phyloP scores from a whole-genome alignment of 768 basidiomycete species.

The Phallus indusiatus region DNA sequence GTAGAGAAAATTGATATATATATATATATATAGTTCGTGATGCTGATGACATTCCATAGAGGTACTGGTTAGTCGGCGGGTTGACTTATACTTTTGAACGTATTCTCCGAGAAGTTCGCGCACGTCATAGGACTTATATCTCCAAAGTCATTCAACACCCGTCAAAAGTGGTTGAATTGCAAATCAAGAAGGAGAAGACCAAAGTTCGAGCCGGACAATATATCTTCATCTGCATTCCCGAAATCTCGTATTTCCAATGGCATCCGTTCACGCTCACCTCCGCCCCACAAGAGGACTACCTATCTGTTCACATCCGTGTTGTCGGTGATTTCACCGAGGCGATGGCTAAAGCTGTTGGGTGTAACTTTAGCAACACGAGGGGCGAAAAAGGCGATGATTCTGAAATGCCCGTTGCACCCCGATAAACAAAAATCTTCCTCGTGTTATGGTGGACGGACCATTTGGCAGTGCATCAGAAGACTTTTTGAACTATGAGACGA shows the following conservation, averaged over 20 bases:
- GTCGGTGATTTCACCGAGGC: conserved; percentile 89
- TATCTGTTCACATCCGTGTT: conserved; percentile 87
- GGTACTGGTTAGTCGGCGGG: conserved; percentile 86
- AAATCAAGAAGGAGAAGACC: conserved; percentile 95
- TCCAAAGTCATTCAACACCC: conserved; percentile 95
- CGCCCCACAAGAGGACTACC: conserved; percentile 92
- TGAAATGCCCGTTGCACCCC: conserved; percentile 48
- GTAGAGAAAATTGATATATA: conserved; percentile 38
- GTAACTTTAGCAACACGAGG: conserved; percentile 57
- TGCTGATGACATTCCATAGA: conserved; percentile 31
- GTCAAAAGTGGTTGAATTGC: conserved; percentile 87
- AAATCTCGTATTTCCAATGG: conserved; percentile 93
- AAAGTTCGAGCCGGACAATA: conserved; percentile 82
- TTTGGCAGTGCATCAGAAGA: conserved; percentile 91
- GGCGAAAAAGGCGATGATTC: conserved; percentile 42
- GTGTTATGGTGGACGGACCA: conserved; percentile 94
- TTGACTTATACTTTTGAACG: conserved; percentile 82
- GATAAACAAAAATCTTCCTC: conserved; percentile 67
- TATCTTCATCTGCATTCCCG: conserved; percentile 86
- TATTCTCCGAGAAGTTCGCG: conserved; percentile 83
- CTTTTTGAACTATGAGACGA: conserved; percentile 81
- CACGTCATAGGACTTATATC: conserved; percentile 85
- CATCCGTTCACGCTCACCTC: conserved; percentile 95
- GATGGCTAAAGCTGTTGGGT: conserved; percentile 74
- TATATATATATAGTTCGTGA: background rate